These are phyloP conservation scores for Penicillium nucicola DNA, from an alignment of 495 filamentous ascomycete genomes.

Conservation along the genomic window DNA sequence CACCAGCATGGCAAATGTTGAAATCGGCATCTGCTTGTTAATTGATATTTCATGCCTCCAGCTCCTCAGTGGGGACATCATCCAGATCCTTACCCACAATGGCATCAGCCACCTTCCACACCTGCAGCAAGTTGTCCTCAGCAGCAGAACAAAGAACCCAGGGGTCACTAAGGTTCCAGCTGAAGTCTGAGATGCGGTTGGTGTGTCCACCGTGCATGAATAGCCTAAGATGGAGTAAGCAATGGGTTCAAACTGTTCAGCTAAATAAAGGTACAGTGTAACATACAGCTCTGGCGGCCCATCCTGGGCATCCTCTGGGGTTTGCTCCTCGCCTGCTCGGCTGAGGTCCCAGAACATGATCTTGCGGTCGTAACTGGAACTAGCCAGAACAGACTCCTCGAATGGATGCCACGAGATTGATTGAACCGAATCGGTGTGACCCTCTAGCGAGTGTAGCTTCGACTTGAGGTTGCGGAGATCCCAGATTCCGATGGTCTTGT, in stretches of 20 bases:
- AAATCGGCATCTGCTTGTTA: neutral
- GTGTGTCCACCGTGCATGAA: conserved; percentile 99
- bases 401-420: conserved; percentile 91
- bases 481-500: conserved; percentile 94
- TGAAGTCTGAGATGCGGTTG: conserved; percentile 92
- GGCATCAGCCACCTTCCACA: conserved; percentile 91
- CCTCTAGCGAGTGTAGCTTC: conserved; percentile 81
- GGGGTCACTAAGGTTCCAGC: conserved; percentile 93
- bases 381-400: conserved; percentile 82
- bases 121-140: conserved; percentile 94
- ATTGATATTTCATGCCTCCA: conserved; percentile 53
- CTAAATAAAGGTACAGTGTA: neutral
- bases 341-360: conserved; percentile 97
- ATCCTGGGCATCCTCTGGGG: conserved; percentile 92
- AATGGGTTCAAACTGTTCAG: conserved; percentile 15
- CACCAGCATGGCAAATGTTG: neutral
- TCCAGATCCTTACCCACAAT: conserved; percentile 81
- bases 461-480: conserved; percentile 85
- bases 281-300: conserved; percentile 92
- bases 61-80: conserved; percentile 73
- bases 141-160: conserved; percentile 94
- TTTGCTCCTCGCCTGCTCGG: conserved; percentile 88
- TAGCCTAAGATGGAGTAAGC: conserved; percentile 46
- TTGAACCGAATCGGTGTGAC: conserved; percentile 83
- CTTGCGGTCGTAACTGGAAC: conserved; percentile 85